Evolutionary conservation across 2,329 filamentous ascomycete species (phyloP), one percentile per base, ranked within the genome.

Genomic region (Fusarium sp.): DNA sequence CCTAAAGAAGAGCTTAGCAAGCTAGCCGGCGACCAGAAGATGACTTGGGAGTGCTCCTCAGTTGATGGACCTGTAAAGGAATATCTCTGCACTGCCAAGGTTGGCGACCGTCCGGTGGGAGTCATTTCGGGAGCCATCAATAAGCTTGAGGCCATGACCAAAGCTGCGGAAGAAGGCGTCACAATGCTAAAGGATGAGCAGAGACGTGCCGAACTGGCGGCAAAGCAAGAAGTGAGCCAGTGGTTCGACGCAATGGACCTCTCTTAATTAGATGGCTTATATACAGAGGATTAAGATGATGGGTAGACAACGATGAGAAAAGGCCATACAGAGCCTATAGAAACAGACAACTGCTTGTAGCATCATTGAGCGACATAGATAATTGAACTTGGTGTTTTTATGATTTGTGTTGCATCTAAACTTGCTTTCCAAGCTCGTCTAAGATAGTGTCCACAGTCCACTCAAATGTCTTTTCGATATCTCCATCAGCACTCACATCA

Each of bases 361-460:
- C 13, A 60, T 42, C n/a, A 18, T 42, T 5, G n/a, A 34, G 16
- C 15, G 26, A 33, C 28, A 51, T 38, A 40, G 10, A 40, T 16
- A 51, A 51, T 40, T 40, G 12, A 30, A 4, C 3, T 30, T 50
- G 2, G 9, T 4, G 16, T 40, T 44, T 10, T 15, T 20, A 4
- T 3, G 11, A 11, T 28, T 38, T 26, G n/a, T 20, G 28, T 20
- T 36, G 26, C 9, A 11, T 47, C 55, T 72, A 69, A 31, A 56
- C 36, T 31, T 70, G 60, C 44, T 73, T 72, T 64, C 81, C 79
- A 62, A 88, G 65, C 65, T 82, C 78, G 18, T 76, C 75, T 75
- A 92, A 83, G 18, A 94, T 77, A 49, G 82, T 80, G 53, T 88
- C 85, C 3, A 93, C 90, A 2, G 89, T 88, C 92, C 92, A 94